phyloP scores from a whole-genome alignment of 192 early-diverging fungal genomes.

The Rhizophagus clarus region DNA sequence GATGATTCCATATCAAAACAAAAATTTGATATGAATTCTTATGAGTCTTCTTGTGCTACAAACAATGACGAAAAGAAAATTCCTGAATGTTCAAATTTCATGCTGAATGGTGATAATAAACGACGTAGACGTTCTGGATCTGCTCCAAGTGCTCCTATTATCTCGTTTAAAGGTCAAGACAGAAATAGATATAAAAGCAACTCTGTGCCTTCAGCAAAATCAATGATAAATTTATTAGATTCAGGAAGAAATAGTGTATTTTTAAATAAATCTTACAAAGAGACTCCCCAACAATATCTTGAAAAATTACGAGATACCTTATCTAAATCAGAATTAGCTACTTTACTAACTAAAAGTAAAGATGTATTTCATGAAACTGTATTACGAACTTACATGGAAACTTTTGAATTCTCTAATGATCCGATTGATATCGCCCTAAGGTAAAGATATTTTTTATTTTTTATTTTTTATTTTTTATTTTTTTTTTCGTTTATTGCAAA shows the following conservation, averaged over 20 bases:
- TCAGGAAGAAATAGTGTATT: background rate
- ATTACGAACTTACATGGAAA: constrained; percentile 59
- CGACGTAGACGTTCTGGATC: background rate
- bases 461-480: too few species aligned
- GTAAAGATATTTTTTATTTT: constrained; percentile 31
- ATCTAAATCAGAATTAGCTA: constrained; percentile 53
- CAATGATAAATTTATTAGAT: constrained; percentile 2
- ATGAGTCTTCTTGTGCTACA: background rate
- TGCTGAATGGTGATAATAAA: background rate
- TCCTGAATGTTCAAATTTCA: background rate
- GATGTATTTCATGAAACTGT: constrained; percentile 59
- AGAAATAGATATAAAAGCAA: background rate
- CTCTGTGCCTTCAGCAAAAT: background rate
- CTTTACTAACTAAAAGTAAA: constrained; percentile 52
- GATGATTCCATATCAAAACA: background rate
- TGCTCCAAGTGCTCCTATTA: background rate
- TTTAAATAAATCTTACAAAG: constrained; percentile 33
- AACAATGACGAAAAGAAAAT: background rate
- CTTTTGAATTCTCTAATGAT: constrained; percentile 61
- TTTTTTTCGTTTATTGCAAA: too few species aligned
- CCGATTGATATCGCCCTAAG: constrained; percentile 68
- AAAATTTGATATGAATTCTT: background rate
- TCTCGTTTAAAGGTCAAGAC: background rate
- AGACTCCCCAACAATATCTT: constrained; percentile 43
- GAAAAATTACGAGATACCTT: constrained; percentile 47